Evolutionary conservation across 2,329 filamentous ascomycete genomes (phyloP).

Genomic region (Gaeumannomyces sp.): DNA sequence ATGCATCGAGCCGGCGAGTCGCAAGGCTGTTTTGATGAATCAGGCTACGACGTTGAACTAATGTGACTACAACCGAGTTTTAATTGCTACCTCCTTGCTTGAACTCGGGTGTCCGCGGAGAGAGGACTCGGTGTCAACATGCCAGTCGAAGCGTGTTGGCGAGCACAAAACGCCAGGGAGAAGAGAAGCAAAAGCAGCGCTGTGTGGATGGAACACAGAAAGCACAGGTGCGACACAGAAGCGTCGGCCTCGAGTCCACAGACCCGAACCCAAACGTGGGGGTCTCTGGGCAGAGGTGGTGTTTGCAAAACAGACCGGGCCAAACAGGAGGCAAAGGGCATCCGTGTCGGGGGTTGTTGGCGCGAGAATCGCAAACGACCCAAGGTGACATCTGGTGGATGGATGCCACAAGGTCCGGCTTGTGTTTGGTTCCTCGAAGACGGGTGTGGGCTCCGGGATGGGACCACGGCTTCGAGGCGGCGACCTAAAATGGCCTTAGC

Average conservation of each 20-base stretch:
- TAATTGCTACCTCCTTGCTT: background rate
- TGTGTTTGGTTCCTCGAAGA: background rate
- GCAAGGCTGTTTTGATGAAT: too few species aligned
- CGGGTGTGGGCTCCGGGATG: background rate
- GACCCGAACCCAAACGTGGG: background rate
- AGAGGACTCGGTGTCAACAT: too few species aligned
- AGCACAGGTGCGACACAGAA: too few species aligned
- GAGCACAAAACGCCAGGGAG: too few species aligned
- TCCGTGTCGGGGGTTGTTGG: background rate
- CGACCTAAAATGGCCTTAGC: background rate
- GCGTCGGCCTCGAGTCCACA: background rate
- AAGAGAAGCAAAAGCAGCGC: background rate
- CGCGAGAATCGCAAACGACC: background rate
- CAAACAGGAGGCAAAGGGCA: background rate
- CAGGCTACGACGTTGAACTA: too few species aligned
- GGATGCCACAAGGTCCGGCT: background rate
- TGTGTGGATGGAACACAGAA: too few species aligned
- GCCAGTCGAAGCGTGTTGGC: too few species aligned
- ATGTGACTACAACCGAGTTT: background rate
- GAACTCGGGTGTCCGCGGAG: background rate
- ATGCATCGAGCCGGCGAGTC: too few species aligned
- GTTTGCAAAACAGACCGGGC: background rate
- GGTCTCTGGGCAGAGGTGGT: too few species aligned
- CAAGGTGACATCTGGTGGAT: too few species aligned
- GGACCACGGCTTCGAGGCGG: background rate